Percentiles rank a stretch among this genome's conserved stretches.
Evolutionary conservation across 139 green algal species (phyloP).

Genomic region (Auxenochlorella pyrenoidosa): DNA sequence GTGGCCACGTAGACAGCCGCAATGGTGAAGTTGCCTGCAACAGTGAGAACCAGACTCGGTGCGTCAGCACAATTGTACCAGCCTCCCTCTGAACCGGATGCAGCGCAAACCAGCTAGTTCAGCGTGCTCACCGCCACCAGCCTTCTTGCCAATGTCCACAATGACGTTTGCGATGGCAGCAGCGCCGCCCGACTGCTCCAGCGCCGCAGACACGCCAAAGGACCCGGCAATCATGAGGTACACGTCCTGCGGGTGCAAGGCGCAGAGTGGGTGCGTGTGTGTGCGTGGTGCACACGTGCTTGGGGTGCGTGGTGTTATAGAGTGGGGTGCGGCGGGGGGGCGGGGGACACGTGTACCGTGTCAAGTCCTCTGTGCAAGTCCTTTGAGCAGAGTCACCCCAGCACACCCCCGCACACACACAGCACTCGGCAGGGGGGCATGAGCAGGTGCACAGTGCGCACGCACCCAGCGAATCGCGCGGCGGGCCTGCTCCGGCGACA

Average conservation of each 20-base stretch:
- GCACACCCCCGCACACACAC: too few relatives aligned
- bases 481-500: slow-evolving; percentile 62
- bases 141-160: slow-evolving; percentile 39
- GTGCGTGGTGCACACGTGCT: too few relatives aligned
- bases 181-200: slow-evolving; percentile 59
- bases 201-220: slow-evolving; percentile 53
- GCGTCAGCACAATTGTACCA: too few relatives aligned
- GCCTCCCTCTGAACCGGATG: too few relatives aligned
- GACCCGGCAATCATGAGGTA: slow-evolving; percentile 65
- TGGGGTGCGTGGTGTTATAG: too few relatives aligned
- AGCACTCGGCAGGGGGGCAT: background rate
- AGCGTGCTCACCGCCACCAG: slow-evolving; percentile 34
- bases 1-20: slow-evolving; percentile 63
- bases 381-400: too few relatives aligned
- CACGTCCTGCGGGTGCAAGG: slow-evolving; percentile 36
- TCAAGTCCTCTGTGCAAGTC: too few relatives aligned
- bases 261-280: too few relatives aligned
- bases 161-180: slow-evolving; percentile 57
- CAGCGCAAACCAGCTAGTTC: background rate
- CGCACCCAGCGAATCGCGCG: slow-evolving; percentile 56
- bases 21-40: slow-evolving; percentile 47
- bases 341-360: too few relatives aligned
- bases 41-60: background rate
- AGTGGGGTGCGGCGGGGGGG: too few relatives aligned
- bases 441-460: background rate